A percentile compares a stretch with the other conserved stretches of the same genome.
Evolutionary conservation across 768 basidiomycete genomes (phyloP).

Genomic region (Hygrophoropsis aurantiaca): DNA sequence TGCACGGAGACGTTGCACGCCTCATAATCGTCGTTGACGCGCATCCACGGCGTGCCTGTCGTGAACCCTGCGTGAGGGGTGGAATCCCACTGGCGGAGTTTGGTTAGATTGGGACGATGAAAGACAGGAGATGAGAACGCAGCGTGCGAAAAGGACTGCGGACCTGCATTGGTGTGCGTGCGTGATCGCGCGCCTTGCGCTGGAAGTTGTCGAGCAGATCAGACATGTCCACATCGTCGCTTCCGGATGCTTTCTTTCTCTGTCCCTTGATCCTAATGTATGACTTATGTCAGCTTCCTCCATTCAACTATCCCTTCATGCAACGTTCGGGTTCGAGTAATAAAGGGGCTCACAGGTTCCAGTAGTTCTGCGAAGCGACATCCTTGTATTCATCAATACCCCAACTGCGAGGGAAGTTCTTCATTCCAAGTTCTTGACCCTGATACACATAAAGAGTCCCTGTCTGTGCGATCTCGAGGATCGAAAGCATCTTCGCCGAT

Average conservation of each 20-base stretch:
- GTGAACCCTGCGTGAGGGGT: constrained; percentile 63
- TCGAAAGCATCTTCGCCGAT: constrained; percentile 64
- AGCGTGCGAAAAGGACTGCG: constrained; percentile 6
- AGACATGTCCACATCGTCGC: constrained; percentile 53
- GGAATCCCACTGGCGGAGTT: constrained; percentile 53
- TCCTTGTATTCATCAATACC: constrained; percentile 74
- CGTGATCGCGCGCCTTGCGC: constrained; percentile 70
- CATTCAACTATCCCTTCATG: too few species aligned
- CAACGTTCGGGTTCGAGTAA: neutral
- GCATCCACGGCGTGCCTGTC: constrained; percentile 69
- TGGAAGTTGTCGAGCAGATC: constrained; percentile 59
- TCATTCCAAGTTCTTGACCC: constrained; percentile 71
- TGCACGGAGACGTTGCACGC: constrained; percentile 58
- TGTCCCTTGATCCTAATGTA: constrained; percentile 37
- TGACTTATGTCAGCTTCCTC: neutral
- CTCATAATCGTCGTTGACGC: constrained; percentile 66
- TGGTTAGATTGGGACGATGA: neutral
- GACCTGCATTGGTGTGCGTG: constrained; percentile 69
- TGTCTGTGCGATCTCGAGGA: constrained; percentile 58
- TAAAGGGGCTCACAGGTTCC: constrained; percentile 44
- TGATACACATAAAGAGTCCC: constrained; percentile 77
- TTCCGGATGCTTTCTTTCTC: constrained; percentile 30
- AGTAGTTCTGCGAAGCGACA: constrained; percentile 60
- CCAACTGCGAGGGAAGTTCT: constrained; percentile 63
- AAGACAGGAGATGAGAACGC: neutral